Evolutionary conservation across 139 green algal genomes (phyloP).

Genomic region (Medakamo hakoo): DNA sequence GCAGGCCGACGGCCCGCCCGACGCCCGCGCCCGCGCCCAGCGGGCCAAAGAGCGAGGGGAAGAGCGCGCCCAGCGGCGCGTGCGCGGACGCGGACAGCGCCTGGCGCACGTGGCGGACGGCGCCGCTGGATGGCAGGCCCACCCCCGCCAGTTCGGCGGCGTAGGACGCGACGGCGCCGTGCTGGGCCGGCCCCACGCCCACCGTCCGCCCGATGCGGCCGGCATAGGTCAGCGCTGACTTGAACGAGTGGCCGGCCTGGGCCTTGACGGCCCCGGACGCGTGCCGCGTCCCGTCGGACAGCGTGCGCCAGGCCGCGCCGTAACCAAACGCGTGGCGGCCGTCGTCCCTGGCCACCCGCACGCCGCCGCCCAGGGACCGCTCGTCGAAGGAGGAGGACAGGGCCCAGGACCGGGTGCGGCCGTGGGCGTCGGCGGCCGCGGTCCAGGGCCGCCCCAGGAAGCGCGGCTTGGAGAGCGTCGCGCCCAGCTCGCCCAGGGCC

Average conservation of each 20-base stretch:
- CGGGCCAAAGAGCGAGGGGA: no score
- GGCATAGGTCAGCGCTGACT: not conserved
- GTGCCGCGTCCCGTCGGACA: not conserved
- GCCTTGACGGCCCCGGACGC: not conserved
- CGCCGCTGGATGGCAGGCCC: no score
- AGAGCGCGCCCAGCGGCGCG: not conserved
- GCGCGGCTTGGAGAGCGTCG: not conserved
- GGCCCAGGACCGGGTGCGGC: not conserved
- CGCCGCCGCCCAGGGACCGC: no score
- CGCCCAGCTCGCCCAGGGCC: not conserved
- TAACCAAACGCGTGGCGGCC: not conserved
- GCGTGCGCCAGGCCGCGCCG: not conserved
- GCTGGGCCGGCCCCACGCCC: not conserved
- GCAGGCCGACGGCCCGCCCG: not conserved
- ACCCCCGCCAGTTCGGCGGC: not conserved
- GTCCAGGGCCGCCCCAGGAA: not conserved
- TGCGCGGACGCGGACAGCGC: not conserved
- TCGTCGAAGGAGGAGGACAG: not conserved
- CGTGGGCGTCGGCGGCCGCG: not conserved
- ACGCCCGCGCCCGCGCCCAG: no score
- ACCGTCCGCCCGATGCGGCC: not conserved
- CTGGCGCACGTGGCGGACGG: not conserved
- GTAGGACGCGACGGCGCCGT: not conserved
- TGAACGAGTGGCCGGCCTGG: not conserved
- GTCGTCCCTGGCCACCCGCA: not conserved